Evolutionary conservation across 2,329 filamentous ascomycete genomes (phyloP).

Genomic region (Epichloe elymi): DNA sequence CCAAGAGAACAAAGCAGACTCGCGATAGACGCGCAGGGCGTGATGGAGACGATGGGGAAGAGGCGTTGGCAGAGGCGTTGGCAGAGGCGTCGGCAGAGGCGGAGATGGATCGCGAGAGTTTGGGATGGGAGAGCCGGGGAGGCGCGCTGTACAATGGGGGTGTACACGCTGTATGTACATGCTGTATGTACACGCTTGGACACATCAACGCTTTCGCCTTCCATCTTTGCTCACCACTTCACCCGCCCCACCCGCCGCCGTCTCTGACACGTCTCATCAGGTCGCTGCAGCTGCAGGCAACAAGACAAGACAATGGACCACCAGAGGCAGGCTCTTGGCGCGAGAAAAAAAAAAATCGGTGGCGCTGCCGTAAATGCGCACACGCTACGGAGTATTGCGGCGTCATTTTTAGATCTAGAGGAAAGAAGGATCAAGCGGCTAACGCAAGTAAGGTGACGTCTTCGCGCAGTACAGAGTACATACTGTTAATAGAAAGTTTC

Average conservation of each 20-base stretch:
- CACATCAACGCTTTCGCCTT: background rate
- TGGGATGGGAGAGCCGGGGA: background rate
- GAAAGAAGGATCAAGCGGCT: background rate
- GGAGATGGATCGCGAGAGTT: background rate
- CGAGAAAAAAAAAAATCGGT: no score
- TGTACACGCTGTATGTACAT: no score
- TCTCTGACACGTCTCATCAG: no score
- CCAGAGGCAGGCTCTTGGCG: no score
- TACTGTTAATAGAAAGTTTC: background rate
- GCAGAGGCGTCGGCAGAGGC: background rate
- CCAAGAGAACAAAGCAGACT: background rate
- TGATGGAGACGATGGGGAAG: background rate
- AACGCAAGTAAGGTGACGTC: background rate
- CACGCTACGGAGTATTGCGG: no score
- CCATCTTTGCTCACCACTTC: background rate
- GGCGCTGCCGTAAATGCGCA: no score
- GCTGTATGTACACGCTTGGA: background rate
- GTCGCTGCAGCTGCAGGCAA: no score
- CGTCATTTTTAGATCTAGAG: background rate
- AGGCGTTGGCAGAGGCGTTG: background rate
- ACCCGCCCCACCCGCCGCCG: no score
- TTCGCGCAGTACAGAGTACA: background rate
- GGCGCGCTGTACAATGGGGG: background rate
- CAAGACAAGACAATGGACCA: no score
- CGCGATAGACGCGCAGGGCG: background rate